Base-by-base conservation (phyloP, 768 basidiomycete species). In the Fibroporia radiculosa region DNA sequence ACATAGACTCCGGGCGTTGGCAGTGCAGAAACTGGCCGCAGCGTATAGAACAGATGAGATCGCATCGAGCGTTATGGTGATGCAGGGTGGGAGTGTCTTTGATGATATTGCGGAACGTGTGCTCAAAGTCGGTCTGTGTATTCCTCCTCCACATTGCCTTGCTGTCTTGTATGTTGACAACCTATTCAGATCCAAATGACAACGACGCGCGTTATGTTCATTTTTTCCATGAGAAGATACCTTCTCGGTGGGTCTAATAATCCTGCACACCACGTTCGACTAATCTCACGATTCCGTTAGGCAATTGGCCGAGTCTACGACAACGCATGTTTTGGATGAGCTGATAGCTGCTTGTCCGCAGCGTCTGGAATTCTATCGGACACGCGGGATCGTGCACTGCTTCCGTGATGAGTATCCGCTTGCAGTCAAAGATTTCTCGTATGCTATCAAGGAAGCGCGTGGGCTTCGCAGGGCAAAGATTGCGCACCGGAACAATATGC, bases 141-240 rank as follows among this genome's bases (percentile, higher is more conserved):
- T 22, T 35, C 29, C 27, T 18, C 36, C 42, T 26, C 31, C 26
- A 13, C 23, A 40, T 26, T 33, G 23, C 16, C 10, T 37, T 13
- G 37, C 24, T 27, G 2, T 38, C 11, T 28, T 23, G 31, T 6
- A 26, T 44, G 3, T 28, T 27, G 28, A 42, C 28, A 29, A 29
- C 28, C 41, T 37, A 20, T 28, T 12, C 48, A 89, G 90, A 92
- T 59, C 85, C 87, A 0, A 67, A 72, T 50, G 84, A 92, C 52
- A 53, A 73, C 7, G 86, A 92, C 54, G 89, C 90, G 11, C 78
- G 74, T 69, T 92, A 93, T 59, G 89, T 93, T 2, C 84, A 92
- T 56, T 93, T 93, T 60, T 93, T 93, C 65, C 91, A 93, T 54
- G 90, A 93, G 59, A 93, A 91, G 66, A 93, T 93, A 52, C 91